Conservation (phyloP, 2,329 filamentous ascomycete genomes). For the Trichoderma pleuroti region DNA sequence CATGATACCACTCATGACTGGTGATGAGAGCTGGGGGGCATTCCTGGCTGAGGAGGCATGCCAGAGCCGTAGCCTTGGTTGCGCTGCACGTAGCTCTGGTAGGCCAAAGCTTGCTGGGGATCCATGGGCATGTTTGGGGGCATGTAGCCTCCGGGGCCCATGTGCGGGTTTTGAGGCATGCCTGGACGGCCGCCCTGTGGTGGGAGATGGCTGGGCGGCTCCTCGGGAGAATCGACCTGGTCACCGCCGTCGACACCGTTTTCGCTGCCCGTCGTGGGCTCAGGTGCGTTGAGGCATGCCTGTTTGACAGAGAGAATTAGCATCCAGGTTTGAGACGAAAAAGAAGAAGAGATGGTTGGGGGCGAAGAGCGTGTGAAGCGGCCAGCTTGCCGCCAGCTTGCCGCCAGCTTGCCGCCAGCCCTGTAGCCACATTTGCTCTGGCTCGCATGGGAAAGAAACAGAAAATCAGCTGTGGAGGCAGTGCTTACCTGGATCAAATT, state of each 20-base stretch:
- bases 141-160: conserved; percentile 62
- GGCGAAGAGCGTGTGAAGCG: neutral
- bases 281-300: conserved; percentile 95
- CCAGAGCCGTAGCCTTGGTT: conserved; percentile 66
- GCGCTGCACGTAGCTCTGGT: conserved; percentile 79
- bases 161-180: conserved; percentile 61
- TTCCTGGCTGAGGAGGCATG: conserved; percentile 73
- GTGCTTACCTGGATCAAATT: conserved; percentile 90
- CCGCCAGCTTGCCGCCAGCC: neutral
- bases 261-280: conserved; percentile 76
- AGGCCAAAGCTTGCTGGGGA: conserved; percentile 74
- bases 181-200: conserved; percentile 57
- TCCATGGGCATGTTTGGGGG: conserved; percentile 61
- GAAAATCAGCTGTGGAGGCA: neutral
- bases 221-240: conserved; percentile 86
- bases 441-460: too few relatives aligned
- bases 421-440: neutral
- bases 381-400: neutral
- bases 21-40: conserved; percentile 79
- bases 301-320: conserved; percentile 44
- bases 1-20: conserved; percentile 56
- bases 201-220: conserved; percentile 73
- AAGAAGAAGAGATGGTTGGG: neutral
- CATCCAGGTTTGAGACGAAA: conserved; percentile 9
- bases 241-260: conserved; percentile 74